These are phyloP conservation scores for Collybiopsis confluens DNA, from an alignment of 768 basidiomycete species.

Conservation along the genomic window DNA sequence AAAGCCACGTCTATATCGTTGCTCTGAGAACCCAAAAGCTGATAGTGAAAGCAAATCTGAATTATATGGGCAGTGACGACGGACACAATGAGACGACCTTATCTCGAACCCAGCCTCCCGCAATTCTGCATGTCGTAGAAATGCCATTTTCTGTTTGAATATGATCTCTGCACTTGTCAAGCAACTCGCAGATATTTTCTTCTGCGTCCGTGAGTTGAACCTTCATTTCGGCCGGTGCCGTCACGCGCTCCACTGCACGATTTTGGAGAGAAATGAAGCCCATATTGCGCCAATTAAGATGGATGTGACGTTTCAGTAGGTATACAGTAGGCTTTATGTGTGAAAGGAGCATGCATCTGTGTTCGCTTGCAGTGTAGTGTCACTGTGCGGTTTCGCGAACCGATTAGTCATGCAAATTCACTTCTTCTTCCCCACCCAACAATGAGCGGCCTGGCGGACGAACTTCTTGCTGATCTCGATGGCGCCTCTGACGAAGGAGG, in stretches of 20 bases:
- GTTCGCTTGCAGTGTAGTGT: background rate
- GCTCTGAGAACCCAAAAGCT: constrained; percentile 80
- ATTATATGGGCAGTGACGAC: constrained; percentile 2
- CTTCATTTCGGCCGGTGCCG: constrained; percentile 13
- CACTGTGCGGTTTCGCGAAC: background rate
- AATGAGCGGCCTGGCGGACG: constrained; percentile 87
- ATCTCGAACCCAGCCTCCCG: constrained; percentile 98
- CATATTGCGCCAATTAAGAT: background rate
- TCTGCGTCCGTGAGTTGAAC: constrained; percentile 68
- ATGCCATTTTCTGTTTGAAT: constrained; percentile 50
- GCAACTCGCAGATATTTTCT: constrained; percentile 63
- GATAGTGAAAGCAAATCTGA: constrained; percentile 13
- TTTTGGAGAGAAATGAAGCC: background rate
- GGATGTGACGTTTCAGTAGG: background rate
- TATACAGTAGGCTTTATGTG: background rate
- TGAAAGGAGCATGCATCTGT: background rate
- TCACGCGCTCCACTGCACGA: background rate
- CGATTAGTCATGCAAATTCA: background rate
- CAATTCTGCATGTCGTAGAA: constrained; percentile 76
- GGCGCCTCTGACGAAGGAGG: constrained; percentile 70
- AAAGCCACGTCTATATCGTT: constrained; percentile 95
- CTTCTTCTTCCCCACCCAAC: constrained; percentile 8
- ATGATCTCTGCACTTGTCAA: constrained; percentile 70
- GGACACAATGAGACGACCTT: constrained; percentile 54
- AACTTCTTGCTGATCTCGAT: constrained; percentile 89